Evolutionary conservation across 2,329 filamentous ascomycete genomes (phyloP).

Genomic region (Arthrinium phaeospermum): DNA sequence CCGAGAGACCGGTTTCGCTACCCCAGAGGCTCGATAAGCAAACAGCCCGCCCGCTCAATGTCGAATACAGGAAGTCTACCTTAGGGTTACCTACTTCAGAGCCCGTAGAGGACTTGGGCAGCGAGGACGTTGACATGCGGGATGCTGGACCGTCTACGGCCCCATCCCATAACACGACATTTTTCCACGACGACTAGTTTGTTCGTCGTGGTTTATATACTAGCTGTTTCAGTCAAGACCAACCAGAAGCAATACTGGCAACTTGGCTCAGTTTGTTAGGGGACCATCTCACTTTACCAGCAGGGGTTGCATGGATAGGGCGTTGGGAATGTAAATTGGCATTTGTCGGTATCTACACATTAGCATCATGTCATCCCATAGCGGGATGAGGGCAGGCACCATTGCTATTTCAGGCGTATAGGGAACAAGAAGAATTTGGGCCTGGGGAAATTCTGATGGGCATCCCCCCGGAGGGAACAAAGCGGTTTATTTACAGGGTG

Average conservation of each 20-base stretch:
- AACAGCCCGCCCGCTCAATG: conserved; percentile 57
- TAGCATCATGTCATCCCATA: conserved; percentile 8
- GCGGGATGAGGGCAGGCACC: conserved; percentile 10
- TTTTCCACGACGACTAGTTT: conserved; percentile 55
- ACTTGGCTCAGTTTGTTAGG: not conserved
- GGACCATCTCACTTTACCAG: not conserved
- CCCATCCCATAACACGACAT: conserved; percentile 53
- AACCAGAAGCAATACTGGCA: not conserved
- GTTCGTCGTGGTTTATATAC: not conserved
- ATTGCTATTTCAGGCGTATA: not conserved
- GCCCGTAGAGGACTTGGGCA: conserved; percentile 39
- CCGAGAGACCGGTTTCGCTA: conserved; percentile 58
- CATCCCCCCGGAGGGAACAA: not conserved
- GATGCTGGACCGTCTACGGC: conserved; percentile 63
- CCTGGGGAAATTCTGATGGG: conserved; percentile 9
- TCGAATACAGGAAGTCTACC: conserved; percentile 41
- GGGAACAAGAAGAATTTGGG: not conserved
- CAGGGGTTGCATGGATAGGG: not conserved
- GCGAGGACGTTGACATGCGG: conserved; percentile 60
- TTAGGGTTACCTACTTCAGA: conserved; percentile 28
- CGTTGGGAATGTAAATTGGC: conserved; percentile 17
- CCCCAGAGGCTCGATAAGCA: conserved; percentile 54
- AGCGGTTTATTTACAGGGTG: not conserved
- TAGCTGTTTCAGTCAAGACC: not conserved
- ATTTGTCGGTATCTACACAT: conserved; percentile 8